Percentiles rank a stretch among this genome's conserved stretches.
phyloP scores from a whole-genome alignment of 805 yeast genomes.

The Saccharomyces eubayanus region DNA sequence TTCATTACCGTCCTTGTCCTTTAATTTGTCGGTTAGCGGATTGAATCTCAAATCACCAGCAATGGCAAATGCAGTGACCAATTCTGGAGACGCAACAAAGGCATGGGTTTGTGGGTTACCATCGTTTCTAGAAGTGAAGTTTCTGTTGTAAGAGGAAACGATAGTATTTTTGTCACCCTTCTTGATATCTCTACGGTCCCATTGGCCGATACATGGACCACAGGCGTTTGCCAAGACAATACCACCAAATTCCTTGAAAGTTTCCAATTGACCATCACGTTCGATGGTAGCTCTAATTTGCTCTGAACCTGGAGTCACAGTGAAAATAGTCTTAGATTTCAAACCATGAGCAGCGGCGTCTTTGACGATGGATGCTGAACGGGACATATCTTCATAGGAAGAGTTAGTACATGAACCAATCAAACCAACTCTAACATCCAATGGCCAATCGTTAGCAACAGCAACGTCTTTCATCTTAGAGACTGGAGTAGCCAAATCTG shows the following conservation, averaged over 20 bases:
- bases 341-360: constrained; percentile 84
- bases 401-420: constrained; percentile 99
- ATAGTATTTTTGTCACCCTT: constrained; percentile 95
- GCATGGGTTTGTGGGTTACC: constrained; percentile 97
- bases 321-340: constrained; percentile 83
- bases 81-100: constrained; percentile 93
- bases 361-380: constrained; percentile 82
- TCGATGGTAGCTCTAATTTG: constrained; percentile 95
- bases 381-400: constrained; percentile 95
- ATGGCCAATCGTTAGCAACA: constrained; percentile 76
- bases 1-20: constrained; percentile 81
- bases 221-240: constrained; percentile 93
- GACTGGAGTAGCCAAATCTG: constrained; percentile 91
- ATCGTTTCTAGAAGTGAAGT: constrained; percentile 95
- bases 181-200: constrained; percentile 90
- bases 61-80: constrained; percentile 90
- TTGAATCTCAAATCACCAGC: constrained; percentile 95
- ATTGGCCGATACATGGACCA: constrained; percentile 99
- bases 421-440: constrained; percentile 78
- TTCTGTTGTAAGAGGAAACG: constrained; percentile 95
- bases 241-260: constrained; percentile 83
- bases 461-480: constrained; percentile 61
- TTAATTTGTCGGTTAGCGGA: constrained; percentile 85
- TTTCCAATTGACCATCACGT: constrained; percentile 82
- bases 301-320: constrained; percentile 97